Evolutionary conservation across 169 alveolate species (phyloP).

Genomic region (Eimeria maxima): DNA sequence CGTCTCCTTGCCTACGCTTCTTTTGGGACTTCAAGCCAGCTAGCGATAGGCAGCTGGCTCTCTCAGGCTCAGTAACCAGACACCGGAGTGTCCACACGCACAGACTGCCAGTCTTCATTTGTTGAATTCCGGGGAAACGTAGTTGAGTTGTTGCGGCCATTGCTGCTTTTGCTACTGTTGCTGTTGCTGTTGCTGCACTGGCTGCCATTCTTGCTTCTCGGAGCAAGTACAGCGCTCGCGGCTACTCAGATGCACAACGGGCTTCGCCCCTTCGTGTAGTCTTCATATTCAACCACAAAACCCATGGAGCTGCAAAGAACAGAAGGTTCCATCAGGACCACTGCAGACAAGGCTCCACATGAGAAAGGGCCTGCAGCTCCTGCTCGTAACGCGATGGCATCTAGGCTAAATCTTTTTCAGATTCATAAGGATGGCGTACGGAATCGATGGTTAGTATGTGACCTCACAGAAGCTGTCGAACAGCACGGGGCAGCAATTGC

Average conservation of each 20-base stretch:
- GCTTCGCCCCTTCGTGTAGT: not conserved
- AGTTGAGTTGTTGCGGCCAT: not conserved
- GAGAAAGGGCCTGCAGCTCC: not conserved
- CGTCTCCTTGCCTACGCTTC: not conserved
- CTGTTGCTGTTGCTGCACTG: slow-evolving; percentile 8
- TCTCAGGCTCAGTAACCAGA: not conserved
- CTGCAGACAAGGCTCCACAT: not conserved
- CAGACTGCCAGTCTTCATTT: not conserved
- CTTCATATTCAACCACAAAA: not conserved
- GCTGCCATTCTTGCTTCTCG: not conserved
- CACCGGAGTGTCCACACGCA: not conserved
- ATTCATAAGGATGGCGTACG: not conserved
- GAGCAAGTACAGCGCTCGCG: not conserved
- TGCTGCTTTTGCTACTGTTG: not conserved
- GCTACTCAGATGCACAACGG: not conserved
- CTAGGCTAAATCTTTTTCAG: not conserved
- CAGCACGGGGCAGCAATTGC: not conserved
- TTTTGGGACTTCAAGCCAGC: not conserved
- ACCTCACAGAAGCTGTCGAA: not conserved
- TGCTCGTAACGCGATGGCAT: not conserved
- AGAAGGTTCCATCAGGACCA: not conserved
- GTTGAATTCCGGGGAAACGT: not conserved
- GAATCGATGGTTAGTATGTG: not conserved
- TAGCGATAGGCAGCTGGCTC: not conserved
- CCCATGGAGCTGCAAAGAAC: not conserved